These are phyloP conservation scores for Fusarium redolens DNA, from an alignment of 2,329 filamentous ascomycete species.

Conservation along the genomic window DNA sequence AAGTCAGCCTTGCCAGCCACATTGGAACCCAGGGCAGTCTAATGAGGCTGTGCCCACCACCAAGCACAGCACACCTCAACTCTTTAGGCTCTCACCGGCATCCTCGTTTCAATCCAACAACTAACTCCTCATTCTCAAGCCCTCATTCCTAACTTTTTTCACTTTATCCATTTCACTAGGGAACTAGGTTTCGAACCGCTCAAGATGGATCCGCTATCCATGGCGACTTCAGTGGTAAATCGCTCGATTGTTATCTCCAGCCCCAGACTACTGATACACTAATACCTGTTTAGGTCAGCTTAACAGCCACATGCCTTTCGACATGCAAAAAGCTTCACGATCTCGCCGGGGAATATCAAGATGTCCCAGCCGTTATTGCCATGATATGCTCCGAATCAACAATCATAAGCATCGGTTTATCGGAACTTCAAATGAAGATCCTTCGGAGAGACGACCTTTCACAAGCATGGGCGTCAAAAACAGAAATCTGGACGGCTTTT, in stretches of 20 bases:
- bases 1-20: neutral
- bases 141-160: neutral
- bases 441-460: neutral
- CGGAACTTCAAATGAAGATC: slow-evolving; percentile 11
- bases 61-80: neutral
- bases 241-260: too few species aligned
- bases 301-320: slow-evolving; percentile 3
- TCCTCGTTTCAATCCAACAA: neutral
- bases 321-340: slow-evolving; percentile 7
- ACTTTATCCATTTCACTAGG: too few species aligned
- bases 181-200: too few species aligned
- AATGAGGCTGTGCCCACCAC: neutral
- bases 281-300: neutral
- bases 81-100: neutral
- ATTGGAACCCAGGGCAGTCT: neutral
- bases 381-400: slow-evolving; percentile 15
- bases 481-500: neutral
- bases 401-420: neutral
- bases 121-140: neutral
- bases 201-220: too few species aligned
- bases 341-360: neutral
- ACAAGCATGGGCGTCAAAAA: neutral
- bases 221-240: too few species aligned
- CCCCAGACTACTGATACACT: neutral
- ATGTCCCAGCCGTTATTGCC: neutral